phyloP scores from a whole-genome alignment of 2,329 filamentous ascomycete genomes.

The Pseudogymnoascus sp. region DNA sequence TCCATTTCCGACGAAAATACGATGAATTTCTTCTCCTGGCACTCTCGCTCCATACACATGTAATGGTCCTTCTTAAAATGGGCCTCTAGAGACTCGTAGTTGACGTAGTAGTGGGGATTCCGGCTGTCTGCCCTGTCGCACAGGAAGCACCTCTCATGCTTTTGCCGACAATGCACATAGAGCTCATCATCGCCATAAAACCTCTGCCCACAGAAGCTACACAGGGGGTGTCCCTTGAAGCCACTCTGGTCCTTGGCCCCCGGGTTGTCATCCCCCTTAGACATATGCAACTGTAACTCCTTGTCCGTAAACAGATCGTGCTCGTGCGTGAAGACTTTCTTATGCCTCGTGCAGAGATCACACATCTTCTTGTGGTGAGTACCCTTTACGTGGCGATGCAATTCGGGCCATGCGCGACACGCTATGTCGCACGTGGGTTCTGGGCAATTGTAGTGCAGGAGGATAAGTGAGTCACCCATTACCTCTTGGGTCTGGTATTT shows the following conservation, averaged over 20 bases:
- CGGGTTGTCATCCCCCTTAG: slow-evolving; percentile 80
- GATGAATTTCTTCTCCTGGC: slow-evolving; percentile 93
- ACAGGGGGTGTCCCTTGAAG: slow-evolving; percentile 92
- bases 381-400: slow-evolving; percentile 74
- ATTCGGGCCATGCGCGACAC: slow-evolving; percentile 71
- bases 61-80: slow-evolving; percentile 89
- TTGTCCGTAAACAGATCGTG: slow-evolving; percentile 82
- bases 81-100: slow-evolving; percentile 78
- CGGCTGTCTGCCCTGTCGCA: slow-evolving; percentile 56
- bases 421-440: slow-evolving; percentile 78
- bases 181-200: slow-evolving; percentile 97
- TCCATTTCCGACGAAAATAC: slow-evolving; percentile 95
- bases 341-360: slow-evolving; percentile 85
- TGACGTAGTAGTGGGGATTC: slow-evolving; percentile 81
- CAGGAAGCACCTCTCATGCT: slow-evolving; percentile 90
- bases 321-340: slow-evolving; percentile 97
- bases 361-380: slow-evolving; percentile 85
- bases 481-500: slow-evolving; percentile 85
- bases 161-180: slow-evolving; percentile 86
- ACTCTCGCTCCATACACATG: slow-evolving; percentile 76
- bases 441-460: slow-evolving; percentile 92
- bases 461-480: slow-evolving; percentile 78
- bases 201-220: slow-evolving; percentile 81
- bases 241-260: slow-evolving; percentile 88
- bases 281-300: slow-evolving; percentile 82